phyloP scores from a whole-genome alignment of 352 stramenopile genomes.

The Phytophthora pisi region DNA sequence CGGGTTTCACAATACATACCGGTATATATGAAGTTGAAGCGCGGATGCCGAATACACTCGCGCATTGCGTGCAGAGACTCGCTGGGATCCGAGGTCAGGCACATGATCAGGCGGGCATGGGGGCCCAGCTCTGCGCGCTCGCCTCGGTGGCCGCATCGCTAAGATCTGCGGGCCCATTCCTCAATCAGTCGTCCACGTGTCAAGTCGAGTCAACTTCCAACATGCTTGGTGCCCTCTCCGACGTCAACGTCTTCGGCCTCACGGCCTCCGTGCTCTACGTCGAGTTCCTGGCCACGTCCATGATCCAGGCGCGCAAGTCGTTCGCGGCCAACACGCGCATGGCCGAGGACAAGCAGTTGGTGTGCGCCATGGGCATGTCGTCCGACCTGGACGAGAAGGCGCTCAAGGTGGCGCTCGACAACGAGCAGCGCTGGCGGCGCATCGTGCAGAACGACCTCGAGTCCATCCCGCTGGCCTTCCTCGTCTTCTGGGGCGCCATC shows the following conservation, averaged over 20 bases:
- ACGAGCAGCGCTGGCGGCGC: slow-evolving; percentile 54
- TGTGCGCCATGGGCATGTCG: slow-evolving; percentile 31
- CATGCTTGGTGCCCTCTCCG: slow-evolving; percentile 30
- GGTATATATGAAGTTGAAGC: neutral
- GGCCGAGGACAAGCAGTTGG: slow-evolving; percentile 43
- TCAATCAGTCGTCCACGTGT: slow-evolving; percentile 17
- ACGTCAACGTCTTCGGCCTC: slow-evolving; percentile 41
- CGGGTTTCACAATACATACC: too few relatives aligned
- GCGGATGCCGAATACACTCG: neutral
- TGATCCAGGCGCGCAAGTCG: slow-evolving; percentile 50
- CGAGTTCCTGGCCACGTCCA: slow-evolving; percentile 62
- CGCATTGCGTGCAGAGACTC: slow-evolving; percentile 6
- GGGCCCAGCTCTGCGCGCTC: slow-evolving; percentile 6
- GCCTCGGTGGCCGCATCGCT: neutral
- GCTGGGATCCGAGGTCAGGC: neutral
- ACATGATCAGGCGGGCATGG: slow-evolving; percentile 4
- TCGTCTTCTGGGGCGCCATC: slow-evolving; percentile 49
- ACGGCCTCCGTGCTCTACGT: slow-evolving; percentile 50
- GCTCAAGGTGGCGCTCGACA: slow-evolving; percentile 28
- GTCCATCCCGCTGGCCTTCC: slow-evolving; percentile 54
- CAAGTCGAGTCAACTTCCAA: neutral
- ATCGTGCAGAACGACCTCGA: slow-evolving; percentile 70
- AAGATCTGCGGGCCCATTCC: slow-evolving; percentile 5
- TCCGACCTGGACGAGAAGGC: slow-evolving; percentile 29
- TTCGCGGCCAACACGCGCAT: slow-evolving; percentile 55